Base-by-base conservation (phyloP, 129 eudicot species). In the Flaveria linearis region DNA sequence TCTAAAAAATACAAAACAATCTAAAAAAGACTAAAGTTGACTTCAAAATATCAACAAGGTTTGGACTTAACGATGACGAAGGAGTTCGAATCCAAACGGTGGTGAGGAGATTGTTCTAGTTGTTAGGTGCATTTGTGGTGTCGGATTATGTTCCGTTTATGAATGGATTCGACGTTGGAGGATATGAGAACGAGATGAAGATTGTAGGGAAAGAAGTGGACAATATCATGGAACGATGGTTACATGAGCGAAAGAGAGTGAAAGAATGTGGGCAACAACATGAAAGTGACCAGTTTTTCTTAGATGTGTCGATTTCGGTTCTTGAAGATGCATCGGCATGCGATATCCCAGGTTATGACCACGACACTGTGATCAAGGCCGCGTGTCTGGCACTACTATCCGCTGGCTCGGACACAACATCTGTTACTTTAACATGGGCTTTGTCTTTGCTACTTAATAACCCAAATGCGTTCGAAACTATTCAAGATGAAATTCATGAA, bases 91-190 rank as follows among this genome's bases (percentile, higher is more conserved):
- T 61, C 12, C 73, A 68, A 30, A 25, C 2, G 2, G 58, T 60
- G 1, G 43, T n/a, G 16, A 79, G 55, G 18, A 76, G 26, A 10
- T 81, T 77, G 43, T 15, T 81, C 7, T 68, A 84, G 11, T 73
- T 76, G 60, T 4, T 77, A 12, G 89, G 82, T 1, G 80, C 18
- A 0, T 83, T 78, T 74, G 55, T 72, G 42, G 73, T 86, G 16
- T 79, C 84, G 0, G 86, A 86, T 46, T 76, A 30, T 1, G 39
- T 86, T 20, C 85, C 89, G 1, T 75, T 6, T 41, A 36, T 79
- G 9, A 55, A 78, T 76, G 69, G 77, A 74, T 69, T 85, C 47
- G 89, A 82, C 80, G 5, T 79, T 1, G 80, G 73, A 7, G 86
- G 85, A 26, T 51, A 72, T 20, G 41, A 55, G 58, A 86, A 86